Evolutionary conservation across 768 basidiomycete species (phyloP).

Genomic region (Pleurotus tuber-regium): DNA sequence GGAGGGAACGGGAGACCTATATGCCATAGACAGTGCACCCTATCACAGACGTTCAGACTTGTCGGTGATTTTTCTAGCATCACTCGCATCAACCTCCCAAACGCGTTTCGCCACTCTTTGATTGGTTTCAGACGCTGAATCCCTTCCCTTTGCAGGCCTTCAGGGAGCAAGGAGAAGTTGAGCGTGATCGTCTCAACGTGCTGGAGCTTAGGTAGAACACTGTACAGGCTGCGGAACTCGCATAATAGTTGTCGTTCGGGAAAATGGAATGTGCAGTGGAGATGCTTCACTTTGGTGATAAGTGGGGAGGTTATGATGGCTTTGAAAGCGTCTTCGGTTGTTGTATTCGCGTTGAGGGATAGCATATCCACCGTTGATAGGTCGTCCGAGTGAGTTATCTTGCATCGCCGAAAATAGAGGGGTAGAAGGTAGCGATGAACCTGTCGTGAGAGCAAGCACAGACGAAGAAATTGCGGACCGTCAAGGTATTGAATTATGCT

Average conservation of each 20-base stretch:
- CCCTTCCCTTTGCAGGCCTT: neutral
- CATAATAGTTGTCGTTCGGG: constrained; percentile 3
- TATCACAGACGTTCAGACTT: neutral
- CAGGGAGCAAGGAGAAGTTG: neutral
- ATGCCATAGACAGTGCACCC: neutral
- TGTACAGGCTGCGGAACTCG: constrained; percentile 4
- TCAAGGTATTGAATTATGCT: neutral
- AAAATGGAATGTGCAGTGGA: constrained; percentile 2
- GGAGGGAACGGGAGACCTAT: neutral
- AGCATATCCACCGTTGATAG: constrained; percentile 1
- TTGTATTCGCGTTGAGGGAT: neutral
- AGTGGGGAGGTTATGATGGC: neutral
- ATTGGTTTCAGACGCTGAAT: neutral
- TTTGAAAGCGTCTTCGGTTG: constrained; percentile 2
- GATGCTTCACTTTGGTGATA: constrained; percentile 3
- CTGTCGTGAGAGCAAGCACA: constrained; percentile 5
- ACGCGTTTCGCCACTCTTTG: constrained; percentile 1
- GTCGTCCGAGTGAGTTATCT: neutral
- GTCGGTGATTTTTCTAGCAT: neutral
- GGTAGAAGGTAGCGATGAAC: constrained; percentile 1
- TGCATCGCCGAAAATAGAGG: neutral
- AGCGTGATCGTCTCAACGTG: neutral
- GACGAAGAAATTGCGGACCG: neutral
- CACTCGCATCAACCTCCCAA: neutral
- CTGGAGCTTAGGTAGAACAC: neutral